Conservation (phyloP, 176 grass and related monocot species). For the Musa itinerans region DNA sequence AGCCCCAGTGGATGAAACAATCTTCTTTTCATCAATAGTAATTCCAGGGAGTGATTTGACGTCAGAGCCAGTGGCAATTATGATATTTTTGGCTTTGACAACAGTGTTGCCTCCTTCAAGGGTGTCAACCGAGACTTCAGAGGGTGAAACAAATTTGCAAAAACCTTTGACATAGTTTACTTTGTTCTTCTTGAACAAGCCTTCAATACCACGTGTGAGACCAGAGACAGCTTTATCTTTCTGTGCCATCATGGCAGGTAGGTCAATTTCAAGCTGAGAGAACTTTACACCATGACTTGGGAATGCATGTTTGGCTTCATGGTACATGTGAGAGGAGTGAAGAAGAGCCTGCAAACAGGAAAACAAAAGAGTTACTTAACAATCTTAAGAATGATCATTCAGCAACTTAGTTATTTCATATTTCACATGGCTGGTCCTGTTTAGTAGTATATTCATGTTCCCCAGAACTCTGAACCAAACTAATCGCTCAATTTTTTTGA, state of each 20-base stretch:
- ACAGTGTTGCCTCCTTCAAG: slow-evolving; percentile 63
- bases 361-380: background rate
- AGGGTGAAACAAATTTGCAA: slow-evolving; percentile 72
- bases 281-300: slow-evolving; percentile 74
- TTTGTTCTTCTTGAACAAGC: slow-evolving; percentile 97
- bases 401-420: background rate
- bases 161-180: slow-evolving; percentile 89
- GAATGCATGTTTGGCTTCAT: slow-evolving; percentile 84
- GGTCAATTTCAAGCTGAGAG: slow-evolving; percentile 71
- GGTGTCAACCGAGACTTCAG: slow-evolving; percentile 88
- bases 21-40: slow-evolving; percentile 91
- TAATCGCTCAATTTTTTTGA: too few species aligned
- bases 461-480: too few species aligned
- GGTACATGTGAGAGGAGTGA: slow-evolving; percentile 96
- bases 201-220: slow-evolving; percentile 87
- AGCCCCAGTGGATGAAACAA: slow-evolving; percentile 96
- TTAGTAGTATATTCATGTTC: background rate
- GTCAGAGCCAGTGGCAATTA: slow-evolving; percentile 94
- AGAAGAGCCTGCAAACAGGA: slow-evolving; percentile 66
- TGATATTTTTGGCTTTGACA: slow-evolving; percentile 82
- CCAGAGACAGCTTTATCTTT: slow-evolving; percentile 93
- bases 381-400: background rate
- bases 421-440: background rate
- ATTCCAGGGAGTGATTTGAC: slow-evolving; percentile 90
- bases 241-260: slow-evolving; percentile 90